These are phyloP conservation scores for Chaetomium globosum DNA, from an alignment of 2,329 filamentous ascomycete genomes.

Conservation along the genomic window DNA sequence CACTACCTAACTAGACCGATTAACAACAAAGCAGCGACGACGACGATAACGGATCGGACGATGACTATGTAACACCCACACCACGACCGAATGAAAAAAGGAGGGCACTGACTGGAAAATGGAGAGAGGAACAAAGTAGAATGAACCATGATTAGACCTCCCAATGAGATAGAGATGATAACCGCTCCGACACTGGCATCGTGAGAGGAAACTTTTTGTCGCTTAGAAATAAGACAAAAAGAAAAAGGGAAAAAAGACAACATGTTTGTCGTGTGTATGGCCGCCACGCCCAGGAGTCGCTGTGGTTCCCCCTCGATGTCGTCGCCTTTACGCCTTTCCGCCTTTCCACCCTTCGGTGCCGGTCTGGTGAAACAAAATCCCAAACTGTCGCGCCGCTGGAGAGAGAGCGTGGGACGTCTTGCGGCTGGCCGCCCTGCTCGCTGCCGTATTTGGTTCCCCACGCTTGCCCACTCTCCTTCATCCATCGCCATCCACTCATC, in stretches of 20 bases:
- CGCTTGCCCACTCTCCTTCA: neutral
- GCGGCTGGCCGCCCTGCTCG: slow-evolving; percentile 4
- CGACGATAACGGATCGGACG: slow-evolving; percentile 9
- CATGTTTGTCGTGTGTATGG: slow-evolving; percentile 2
- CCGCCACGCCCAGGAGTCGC: neutral
- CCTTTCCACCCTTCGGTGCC: neutral
- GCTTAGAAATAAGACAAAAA: neutral
- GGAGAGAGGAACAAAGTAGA: slow-evolving; percentile 1
- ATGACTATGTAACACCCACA: slow-evolving; percentile 10
- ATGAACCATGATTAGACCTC: slow-evolving; percentile 4
- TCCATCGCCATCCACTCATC: neutral
- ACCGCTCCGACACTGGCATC: slow-evolving; percentile 9
- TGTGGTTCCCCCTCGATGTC: slow-evolving; percentile 2
- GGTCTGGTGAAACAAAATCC: neutral
- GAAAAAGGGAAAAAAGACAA: neutral
- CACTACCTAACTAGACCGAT: slow-evolving; percentile 5
- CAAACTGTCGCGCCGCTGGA: slow-evolving; percentile 5
- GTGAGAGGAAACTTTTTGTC: slow-evolving; percentile 12
- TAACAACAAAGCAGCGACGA: slow-evolving; percentile 11
- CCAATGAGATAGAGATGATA: slow-evolving; percentile 4
- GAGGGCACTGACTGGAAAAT: neutral
- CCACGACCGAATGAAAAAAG: neutral
- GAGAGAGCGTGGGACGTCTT: neutral
- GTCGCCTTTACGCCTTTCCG: slow-evolving; percentile 9
- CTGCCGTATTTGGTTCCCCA: neutral